Percentiles rank a stretch among this genome's conserved stretches.
phyloP scores from a whole-genome alignment of 1,139 yeast genomes.

The Hanseniaspora gamundiae region DNA sequence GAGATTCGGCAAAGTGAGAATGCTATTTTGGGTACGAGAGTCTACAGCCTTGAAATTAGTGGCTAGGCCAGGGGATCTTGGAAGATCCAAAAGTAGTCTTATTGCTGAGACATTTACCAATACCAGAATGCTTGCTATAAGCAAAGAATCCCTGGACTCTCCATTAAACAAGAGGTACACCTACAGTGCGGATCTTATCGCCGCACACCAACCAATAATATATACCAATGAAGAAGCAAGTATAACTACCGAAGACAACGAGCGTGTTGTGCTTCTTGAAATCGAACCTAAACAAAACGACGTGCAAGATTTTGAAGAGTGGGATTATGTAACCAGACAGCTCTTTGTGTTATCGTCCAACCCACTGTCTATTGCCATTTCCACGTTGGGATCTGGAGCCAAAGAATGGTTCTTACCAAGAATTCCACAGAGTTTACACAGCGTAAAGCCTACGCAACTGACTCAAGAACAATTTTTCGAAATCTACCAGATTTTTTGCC shows the following conservation, averaged over 20 bases:
- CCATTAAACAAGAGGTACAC: conserved; percentile 1
- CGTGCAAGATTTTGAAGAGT: conserved; percentile 37
- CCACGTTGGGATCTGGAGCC: conserved; percentile 74
- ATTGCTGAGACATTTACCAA: conserved; percentile 51
- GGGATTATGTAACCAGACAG: conserved; percentile 58
- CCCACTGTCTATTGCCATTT: conserved; percentile 37
- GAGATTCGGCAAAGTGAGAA: conserved; percentile 57
- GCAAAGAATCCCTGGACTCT: neutral
- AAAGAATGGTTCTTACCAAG: conserved; percentile 31
- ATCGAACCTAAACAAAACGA: conserved; percentile 37
- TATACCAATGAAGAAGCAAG: conserved; percentile 13
- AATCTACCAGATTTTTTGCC: conserved; percentile 40
- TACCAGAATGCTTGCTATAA: conserved; percentile 35
- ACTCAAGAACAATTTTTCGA: conserved; percentile 40
- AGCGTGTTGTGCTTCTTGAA: conserved; percentile 36
- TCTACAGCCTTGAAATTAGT: conserved; percentile 49
- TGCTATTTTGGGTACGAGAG: conserved; percentile 53
- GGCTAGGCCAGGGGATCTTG: conserved; percentile 34
- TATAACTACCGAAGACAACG: conserved; percentile 10
- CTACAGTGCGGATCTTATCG: conserved; percentile 14
- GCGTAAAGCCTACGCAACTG: conserved; percentile 18
- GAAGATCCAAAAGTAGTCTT: conserved; percentile 46
- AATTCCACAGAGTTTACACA: neutral
- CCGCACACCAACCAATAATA: conserved; percentile 18
- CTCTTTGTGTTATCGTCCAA: conserved; percentile 43